Evolutionary conservation across 495 filamentous ascomycete genomes (phyloP).

Genomic region (Astrothelium macrocarpum): DNA sequence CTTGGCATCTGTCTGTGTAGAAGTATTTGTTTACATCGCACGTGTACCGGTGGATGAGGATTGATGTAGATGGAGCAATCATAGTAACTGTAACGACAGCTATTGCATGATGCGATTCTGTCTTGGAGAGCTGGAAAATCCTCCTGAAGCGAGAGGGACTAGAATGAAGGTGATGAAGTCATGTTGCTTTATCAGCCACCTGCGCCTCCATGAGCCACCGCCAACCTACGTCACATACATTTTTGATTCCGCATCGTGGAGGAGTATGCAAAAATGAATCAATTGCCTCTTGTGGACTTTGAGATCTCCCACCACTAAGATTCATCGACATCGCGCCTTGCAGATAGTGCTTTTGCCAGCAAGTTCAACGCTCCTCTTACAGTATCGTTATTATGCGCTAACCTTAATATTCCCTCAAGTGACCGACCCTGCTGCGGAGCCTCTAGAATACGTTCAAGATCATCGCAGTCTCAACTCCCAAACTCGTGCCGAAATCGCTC

Average conservation of each 20-base stretch:
- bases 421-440: neutral
- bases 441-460: neutral
- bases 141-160: too few relatives aligned
- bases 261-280: neutral
- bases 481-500: neutral
- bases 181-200: neutral
- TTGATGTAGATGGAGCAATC: too few relatives aligned
- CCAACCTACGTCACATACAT: neutral
- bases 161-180: neutral
- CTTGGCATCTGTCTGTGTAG: too few relatives aligned
- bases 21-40: too few relatives aligned
- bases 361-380: neutral
- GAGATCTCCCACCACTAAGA: neutral
- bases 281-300: neutral
- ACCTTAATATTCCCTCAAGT: neutral
- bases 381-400: neutral
- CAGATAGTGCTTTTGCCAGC: neutral
- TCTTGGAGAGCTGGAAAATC: too few relatives aligned
- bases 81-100: too few relatives aligned
- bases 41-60: too few relatives aligned
- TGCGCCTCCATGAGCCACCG: neutral
- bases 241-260: neutral
- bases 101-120: too few relatives aligned
- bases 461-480: neutral
- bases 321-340: neutral